A percentile compares a stretch with the other conserved stretches of the same genome.
phyloP scores from a whole-genome alignment of 176 grass and related monocot species.

The Avena insularis region DNA sequence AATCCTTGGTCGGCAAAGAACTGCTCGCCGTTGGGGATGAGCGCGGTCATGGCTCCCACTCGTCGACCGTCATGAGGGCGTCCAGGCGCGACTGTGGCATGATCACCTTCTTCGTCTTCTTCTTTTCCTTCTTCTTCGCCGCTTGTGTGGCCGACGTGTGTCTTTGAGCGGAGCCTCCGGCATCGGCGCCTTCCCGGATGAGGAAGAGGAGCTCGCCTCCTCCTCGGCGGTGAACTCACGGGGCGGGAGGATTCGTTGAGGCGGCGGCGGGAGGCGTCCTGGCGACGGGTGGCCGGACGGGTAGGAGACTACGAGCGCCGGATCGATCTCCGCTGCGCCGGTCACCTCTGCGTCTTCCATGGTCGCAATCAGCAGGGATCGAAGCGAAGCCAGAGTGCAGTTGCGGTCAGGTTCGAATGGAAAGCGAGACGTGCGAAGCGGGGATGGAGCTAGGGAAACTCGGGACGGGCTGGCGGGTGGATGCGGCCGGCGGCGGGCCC shows the following conservation, averaged over 20 bases:
- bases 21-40: background rate
- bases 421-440: too few relatives aligned
- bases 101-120: background rate
- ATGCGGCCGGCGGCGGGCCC: too few relatives aligned
- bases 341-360: constrained; percentile 33
- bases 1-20: background rate
- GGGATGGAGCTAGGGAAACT: too few relatives aligned
- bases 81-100: background rate
- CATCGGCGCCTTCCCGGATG: background rate
- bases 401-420: too few relatives aligned
- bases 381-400: background rate
- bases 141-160: background rate
- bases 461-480: too few relatives aligned
- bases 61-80: background rate
- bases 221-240: background rate
- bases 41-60: background rate
- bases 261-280: too few relatives aligned
- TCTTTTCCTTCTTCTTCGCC: background rate
- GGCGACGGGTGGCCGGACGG: too few relatives aligned
- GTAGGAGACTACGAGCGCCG: too few relatives aligned
- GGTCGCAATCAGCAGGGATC: background rate
- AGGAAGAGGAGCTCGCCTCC: background rate
- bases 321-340: too few relatives aligned
- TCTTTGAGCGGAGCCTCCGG: background rate
- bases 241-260: too few relatives aligned